Conservation (phyloP, 805 yeast genomes). For the Metschnikowia kofuensis region DNA sequence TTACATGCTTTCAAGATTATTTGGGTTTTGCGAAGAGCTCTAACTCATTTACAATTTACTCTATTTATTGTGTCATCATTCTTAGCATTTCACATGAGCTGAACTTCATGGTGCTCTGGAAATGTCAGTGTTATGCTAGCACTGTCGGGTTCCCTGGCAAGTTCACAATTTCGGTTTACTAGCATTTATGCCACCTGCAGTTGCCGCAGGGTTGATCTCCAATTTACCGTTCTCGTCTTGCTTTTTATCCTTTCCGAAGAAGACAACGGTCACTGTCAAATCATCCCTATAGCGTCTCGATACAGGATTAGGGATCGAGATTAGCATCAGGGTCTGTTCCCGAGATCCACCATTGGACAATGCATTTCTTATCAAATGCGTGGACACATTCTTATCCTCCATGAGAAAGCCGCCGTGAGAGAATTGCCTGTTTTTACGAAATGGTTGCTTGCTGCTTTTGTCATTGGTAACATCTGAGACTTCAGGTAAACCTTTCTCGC, state of each 20-base stretch:
- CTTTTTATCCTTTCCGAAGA: constrained; percentile 67
- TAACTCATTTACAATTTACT: too few species aligned
- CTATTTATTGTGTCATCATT: not conserved
- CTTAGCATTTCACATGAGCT: not conserved
- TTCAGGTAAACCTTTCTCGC: constrained; percentile 54
- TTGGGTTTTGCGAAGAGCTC: too few species aligned
- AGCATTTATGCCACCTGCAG: constrained; percentile 51
- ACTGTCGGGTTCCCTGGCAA: not conserved
- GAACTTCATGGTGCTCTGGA: not conserved
- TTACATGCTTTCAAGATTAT: too few species aligned
- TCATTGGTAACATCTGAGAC: constrained; percentile 62
- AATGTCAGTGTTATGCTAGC: too few species aligned
- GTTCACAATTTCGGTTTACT: constrained; percentile 46
- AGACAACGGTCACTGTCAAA: constrained; percentile 91
- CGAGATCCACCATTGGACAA: constrained; percentile 80
- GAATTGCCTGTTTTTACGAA: constrained; percentile 48
- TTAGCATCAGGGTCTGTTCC: constrained; percentile 84
- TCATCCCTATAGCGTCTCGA: constrained; percentile 94
- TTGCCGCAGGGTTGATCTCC: constrained; percentile 55
- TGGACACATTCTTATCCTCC: constrained; percentile 85
- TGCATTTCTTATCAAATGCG: constrained; percentile 92
- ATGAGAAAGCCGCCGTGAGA: constrained; percentile 46
- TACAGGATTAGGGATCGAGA: constrained; percentile 87
- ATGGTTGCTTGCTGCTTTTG: constrained; percentile 67
- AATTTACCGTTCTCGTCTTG: constrained; percentile 46